phyloP scores from a whole-genome alignment of 2,329 filamentous ascomycete genomes.

The Aspergillus ochraceus region DNA sequence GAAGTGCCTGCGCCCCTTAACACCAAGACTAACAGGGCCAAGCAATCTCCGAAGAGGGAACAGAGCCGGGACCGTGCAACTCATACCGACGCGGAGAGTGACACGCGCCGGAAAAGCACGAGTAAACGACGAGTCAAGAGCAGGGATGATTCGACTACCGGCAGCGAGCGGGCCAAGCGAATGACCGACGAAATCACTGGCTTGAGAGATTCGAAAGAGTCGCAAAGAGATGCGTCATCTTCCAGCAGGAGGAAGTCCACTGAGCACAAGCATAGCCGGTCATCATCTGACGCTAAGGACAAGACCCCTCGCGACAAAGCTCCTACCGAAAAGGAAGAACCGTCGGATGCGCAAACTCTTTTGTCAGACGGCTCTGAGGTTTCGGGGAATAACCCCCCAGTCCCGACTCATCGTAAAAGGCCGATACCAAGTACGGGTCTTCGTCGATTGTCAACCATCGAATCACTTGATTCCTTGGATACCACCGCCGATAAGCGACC shows the following conservation, averaged over 20 bases:
- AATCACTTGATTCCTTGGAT: slow-evolving; percentile 55
- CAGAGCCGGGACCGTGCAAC: slow-evolving; percentile 18
- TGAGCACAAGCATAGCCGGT: slow-evolving; percentile 14
- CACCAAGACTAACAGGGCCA: slow-evolving; percentile 40
- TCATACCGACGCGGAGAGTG: slow-evolving; percentile 26
- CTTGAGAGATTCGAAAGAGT: slow-evolving; percentile 4
- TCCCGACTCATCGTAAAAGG: slow-evolving; percentile 43
- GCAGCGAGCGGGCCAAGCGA: slow-evolving; percentile 17
- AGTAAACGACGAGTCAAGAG: slow-evolving; percentile 22
- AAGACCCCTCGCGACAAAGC: slow-evolving; percentile 13
- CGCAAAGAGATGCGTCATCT: slow-evolving; percentile 8
- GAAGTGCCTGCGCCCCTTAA: slow-evolving; percentile 44
- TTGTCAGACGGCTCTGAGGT: slow-evolving; percentile 41
- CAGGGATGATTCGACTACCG: slow-evolving; percentile 16
- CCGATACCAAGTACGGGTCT: slow-evolving; percentile 55
- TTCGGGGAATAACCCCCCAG: slow-evolving; percentile 37
- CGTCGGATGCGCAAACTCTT: slow-evolving; percentile 27
- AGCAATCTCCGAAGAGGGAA: slow-evolving; percentile 26
- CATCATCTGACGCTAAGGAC: slow-evolving; percentile 15
- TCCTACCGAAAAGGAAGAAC: slow-evolving; percentile 26
- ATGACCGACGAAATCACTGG: slow-evolving; percentile 8
- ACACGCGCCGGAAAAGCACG: slow-evolving; percentile 26
- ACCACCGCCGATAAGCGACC: slow-evolving; percentile 26
- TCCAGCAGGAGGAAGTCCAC: slow-evolving; percentile 14
- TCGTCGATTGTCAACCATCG: slow-evolving; percentile 58